phyloP scores from a whole-genome alignment of 1,284 basidiomycete species.

The Cryptococcus floricola region DNA sequence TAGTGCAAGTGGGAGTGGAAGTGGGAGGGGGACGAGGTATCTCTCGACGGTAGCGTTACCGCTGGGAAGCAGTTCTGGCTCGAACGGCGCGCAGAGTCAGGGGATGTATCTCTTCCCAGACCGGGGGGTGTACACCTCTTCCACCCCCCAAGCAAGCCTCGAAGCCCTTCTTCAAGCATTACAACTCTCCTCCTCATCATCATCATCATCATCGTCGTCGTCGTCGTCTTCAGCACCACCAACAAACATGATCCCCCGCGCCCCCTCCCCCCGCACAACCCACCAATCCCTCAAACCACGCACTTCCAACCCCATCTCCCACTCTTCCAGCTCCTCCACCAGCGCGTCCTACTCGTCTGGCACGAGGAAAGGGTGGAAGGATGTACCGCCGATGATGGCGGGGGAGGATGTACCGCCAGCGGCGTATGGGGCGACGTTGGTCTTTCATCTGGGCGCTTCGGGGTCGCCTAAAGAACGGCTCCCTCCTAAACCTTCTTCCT shows the following conservation, averaged over 20 bases:
- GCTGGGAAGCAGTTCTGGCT: background rate
- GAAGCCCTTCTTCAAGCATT: constrained; percentile 10
- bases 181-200: background rate
- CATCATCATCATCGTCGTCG: background rate
- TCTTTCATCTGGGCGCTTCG: constrained; percentile 41
- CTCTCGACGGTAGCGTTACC: background rate
- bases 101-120: background rate
- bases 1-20: too few species aligned
- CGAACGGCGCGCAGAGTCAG: background rate
- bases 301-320: background rate
- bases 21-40: too few species aligned
- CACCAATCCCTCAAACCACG: constrained; percentile 1
- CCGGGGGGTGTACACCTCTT: constrained; percentile 1
- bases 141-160: constrained; percentile 10
- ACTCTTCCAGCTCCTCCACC: background rate
- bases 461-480: constrained; percentile 38
- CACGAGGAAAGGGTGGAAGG: background rate
- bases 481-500: background rate
- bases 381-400: too few species aligned
- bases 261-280: background rate
- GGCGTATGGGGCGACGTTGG: constrained; percentile 30
- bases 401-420: background rate
- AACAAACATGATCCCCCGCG: background rate
- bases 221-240: background rate
- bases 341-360: background rate